These are phyloP conservation scores for Misopates orontium DNA, from an alignment of 257 asterid species.

Conservation along the genomic window DNA sequence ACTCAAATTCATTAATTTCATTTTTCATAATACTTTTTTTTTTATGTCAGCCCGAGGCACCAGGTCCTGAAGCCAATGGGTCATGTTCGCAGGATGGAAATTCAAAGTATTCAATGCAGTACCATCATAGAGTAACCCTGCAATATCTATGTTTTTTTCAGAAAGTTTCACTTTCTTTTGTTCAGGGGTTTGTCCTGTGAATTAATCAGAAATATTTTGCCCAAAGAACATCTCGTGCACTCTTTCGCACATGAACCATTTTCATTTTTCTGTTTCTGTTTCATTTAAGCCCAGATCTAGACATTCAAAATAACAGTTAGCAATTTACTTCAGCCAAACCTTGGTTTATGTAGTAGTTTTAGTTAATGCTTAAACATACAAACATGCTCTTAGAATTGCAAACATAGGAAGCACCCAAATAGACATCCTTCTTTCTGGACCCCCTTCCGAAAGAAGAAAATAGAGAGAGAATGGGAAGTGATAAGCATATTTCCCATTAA, in stretches of 20 bases:
- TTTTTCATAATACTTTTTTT: slow-evolving; percentile 27
- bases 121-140: slow-evolving; percentile 24
- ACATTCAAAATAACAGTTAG: not conserved
- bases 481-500: slow-evolving; percentile 15
- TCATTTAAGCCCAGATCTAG: not conserved
- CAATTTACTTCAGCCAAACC: not conserved
- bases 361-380: too few species aligned
- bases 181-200: slow-evolving; percentile 13
- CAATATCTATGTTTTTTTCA: slow-evolving; percentile 25
- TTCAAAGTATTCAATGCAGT: slow-evolving; percentile 60
- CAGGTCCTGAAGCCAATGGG: slow-evolving; percentile 52
- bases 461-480: not conserved
- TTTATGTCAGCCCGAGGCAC: slow-evolving; percentile 66
- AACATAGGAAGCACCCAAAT: not conserved
- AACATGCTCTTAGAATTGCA: too few species aligned
- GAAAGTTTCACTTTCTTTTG: not conserved
- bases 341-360: not conserved
- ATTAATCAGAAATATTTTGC: slow-evolving; percentile 5
- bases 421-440: not conserved
- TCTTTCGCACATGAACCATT: not conserved
- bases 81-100: slow-evolving; percentile 53
- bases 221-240: slow-evolving; percentile 9
- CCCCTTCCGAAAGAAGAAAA: not conserved
- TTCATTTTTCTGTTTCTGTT: slow-evolving; percentile 6
- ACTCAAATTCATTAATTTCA: slow-evolving; percentile 7